Evolutionary conservation across 2,329 filamentous ascomycete species (phyloP).

Genomic region (Apiospora phragmitis): DNA sequence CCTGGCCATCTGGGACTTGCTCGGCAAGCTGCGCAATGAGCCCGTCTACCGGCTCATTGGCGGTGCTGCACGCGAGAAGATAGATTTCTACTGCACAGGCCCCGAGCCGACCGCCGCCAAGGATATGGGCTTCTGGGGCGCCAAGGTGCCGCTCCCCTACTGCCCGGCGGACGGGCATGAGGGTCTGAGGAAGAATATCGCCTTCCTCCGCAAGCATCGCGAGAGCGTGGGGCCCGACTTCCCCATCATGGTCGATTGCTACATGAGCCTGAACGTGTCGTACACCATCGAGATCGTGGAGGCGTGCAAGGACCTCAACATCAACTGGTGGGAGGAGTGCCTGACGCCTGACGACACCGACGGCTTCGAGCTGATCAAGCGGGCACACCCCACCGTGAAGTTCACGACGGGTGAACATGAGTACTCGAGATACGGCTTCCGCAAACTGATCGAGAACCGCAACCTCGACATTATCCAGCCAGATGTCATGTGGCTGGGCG

Average conservation of each 20-base stretch:
- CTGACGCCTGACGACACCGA: slow-evolving; percentile 89
- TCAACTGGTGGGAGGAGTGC: slow-evolving; percentile 98
- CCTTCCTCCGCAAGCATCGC: slow-evolving; percentile 82
- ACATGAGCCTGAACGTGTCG: slow-evolving; percentile 90
- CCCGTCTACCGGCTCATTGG: slow-evolving; percentile 95
- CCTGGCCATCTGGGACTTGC: slow-evolving; percentile 86
- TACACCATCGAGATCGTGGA: slow-evolving; percentile 86
- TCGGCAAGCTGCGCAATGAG: slow-evolving; percentile 88
- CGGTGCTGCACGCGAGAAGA: slow-evolving; percentile 77
- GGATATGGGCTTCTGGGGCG: slow-evolving; percentile 85
- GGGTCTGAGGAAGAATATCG: slow-evolving; percentile 85
- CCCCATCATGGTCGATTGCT: slow-evolving; percentile 93
- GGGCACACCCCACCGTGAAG: slow-evolving; percentile 84
- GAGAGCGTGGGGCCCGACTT: slow-evolving; percentile 86
- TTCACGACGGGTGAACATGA: slow-evolving; percentile 97
- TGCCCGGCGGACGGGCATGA: slow-evolving; percentile 83
- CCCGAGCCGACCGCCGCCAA: slow-evolving; percentile 80
- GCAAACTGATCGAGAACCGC: slow-evolving; percentile 87
- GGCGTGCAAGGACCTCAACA: slow-evolving; percentile 78
- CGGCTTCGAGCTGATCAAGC: slow-evolving; percentile 86
- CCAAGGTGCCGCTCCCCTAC: slow-evolving; percentile 87
- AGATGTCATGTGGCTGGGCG: slow-evolving; percentile 97
- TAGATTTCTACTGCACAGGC: slow-evolving; percentile 94
- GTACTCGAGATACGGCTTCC: slow-evolving; percentile 91
- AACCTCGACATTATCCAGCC: slow-evolving; percentile 94